Percentiles rank a stretch among this genome's conserved stretches.
Conservation (phyloP, 768 basidiomycete species). For the Phlegmacium glaucopus region DNA sequence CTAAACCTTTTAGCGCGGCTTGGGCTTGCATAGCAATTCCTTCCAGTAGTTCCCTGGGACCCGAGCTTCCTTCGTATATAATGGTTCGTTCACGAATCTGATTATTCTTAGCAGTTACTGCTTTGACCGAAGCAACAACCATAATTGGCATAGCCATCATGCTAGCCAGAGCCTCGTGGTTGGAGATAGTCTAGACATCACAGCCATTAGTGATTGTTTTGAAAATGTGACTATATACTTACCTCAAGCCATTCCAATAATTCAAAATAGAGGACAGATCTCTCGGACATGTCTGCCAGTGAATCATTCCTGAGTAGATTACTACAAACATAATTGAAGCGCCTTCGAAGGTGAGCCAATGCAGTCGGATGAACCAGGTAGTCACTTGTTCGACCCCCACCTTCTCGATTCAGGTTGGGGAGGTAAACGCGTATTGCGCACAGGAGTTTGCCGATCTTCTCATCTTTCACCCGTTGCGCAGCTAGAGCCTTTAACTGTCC, state of each 20-base stretch:
- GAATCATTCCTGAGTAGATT: conserved; percentile 89
- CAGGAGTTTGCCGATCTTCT: conserved; percentile 66
- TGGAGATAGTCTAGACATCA: conserved; percentile 73
- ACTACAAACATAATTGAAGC: conserved; percentile 87
- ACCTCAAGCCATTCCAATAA: conserved; percentile 93
- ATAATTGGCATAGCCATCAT: conserved; percentile 99
- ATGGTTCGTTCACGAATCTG: conserved; percentile 77
- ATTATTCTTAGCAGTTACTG: conserved; percentile 53
- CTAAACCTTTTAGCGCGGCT: conserved; percentile 85
- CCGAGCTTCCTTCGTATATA: conserved; percentile 86
- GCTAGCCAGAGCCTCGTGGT: conserved; percentile 88
- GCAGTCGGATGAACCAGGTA: conserved; percentile 91
- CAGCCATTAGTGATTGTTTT: conserved; percentile 4
- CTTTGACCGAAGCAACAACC: conserved; percentile 71
- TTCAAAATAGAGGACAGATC: conserved; percentile 81
- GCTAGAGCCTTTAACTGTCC: conserved; percentile 79
- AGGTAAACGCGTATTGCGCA: conserved; percentile 75
- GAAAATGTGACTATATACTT: conserved; percentile 10
- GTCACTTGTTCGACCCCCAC: conserved; percentile 81
- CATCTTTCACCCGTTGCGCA: conserved; percentile 71
- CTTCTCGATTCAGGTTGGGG: conserved; percentile 72
- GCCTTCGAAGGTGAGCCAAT: conserved; percentile 84
- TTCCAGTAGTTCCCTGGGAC: conserved; percentile 89
- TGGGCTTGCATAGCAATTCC: conserved; percentile 90
- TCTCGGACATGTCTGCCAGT: conserved; percentile 90